A percentile compares a stretch with the other conserved stretches of the same genome.
phyloP scores from a whole-genome alignment of 352 stramenopile genomes.

The Globisporangium cederbergense region DNA sequence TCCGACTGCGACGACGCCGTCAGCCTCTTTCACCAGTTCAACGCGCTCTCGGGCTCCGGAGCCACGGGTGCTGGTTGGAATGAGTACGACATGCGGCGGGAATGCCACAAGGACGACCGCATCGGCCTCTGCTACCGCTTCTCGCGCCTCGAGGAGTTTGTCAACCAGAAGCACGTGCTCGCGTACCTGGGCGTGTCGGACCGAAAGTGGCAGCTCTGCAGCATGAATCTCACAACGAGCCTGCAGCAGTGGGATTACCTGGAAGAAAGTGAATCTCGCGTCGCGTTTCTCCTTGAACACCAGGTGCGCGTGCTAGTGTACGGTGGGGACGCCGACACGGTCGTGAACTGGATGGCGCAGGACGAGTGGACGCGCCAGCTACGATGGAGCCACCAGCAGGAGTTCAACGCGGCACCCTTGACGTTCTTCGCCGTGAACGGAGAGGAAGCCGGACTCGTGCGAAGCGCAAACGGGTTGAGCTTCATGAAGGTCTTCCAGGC shows the following conservation, averaged over 20 bases:
- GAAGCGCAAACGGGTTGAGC: slow-evolving; percentile 45
- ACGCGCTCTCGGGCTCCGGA: slow-evolving; percentile 6
- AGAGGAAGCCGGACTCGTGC: slow-evolving; percentile 33
- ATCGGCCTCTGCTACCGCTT: slow-evolving; percentile 68
- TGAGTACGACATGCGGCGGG: slow-evolving; percentile 63
- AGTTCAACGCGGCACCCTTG: slow-evolving; percentile 26
- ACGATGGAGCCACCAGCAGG: slow-evolving; percentile 32
- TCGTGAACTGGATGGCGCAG: slow-evolving; percentile 70
- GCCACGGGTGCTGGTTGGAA: slow-evolving; percentile 38
- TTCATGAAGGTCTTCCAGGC: slow-evolving; percentile 64
- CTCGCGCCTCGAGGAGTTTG: slow-evolving; percentile 45
- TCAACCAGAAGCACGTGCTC: slow-evolving; percentile 40
- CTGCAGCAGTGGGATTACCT: slow-evolving; percentile 39
- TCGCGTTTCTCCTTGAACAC: slow-evolving; percentile 42
- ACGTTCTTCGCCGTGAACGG: slow-evolving; percentile 22
- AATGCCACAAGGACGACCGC: slow-evolving; percentile 45
- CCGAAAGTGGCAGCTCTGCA: slow-evolving; percentile 50
- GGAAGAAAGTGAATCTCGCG: slow-evolving; percentile 50
- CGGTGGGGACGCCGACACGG: slow-evolving; percentile 59
- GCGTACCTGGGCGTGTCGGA: slow-evolving; percentile 41
- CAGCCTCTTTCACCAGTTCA: slow-evolving; percentile 17
- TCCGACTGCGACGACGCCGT: slow-evolving; percentile 25
- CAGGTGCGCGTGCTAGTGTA: slow-evolving; percentile 77
- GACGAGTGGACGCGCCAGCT: slow-evolving; percentile 59
- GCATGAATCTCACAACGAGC: slow-evolving; percentile 11